Conservation (phyloP, 106 monocot genomes). For the Dioscorea alata region DNA sequence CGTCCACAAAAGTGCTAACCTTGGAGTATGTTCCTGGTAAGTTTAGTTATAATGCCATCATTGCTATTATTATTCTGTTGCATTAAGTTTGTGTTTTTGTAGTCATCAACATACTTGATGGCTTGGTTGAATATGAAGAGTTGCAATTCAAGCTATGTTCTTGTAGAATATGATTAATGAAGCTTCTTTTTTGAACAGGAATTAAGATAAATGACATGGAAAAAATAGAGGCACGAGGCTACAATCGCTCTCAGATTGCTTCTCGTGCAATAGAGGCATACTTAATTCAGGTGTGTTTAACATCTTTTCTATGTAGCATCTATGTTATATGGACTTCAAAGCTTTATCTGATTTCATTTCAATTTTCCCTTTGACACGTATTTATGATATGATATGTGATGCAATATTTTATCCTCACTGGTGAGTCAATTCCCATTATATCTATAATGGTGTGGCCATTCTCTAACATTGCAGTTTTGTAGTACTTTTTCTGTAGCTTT, state of each 20-base stretch:
- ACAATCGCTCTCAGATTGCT: slow-evolving; percentile 70
- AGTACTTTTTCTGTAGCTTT: too few relatives aligned
- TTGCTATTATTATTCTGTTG: not conserved
- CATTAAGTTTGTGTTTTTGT: not conserved
- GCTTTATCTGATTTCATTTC: too few relatives aligned
- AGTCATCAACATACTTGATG: not conserved
- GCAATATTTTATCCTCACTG: too few relatives aligned
- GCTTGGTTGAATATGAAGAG: not conserved
- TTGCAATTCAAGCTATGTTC: not conserved
- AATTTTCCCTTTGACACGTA: too few relatives aligned
- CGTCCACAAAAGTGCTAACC: slow-evolving; percentile 78
- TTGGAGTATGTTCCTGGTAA: slow-evolving; percentile 95
- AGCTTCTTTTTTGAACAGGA: slow-evolving; percentile 33
- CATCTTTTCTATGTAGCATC: too few relatives aligned
- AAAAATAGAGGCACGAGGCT: slow-evolving; percentile 64
- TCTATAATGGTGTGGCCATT: too few relatives aligned
- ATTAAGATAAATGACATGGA: slow-evolving; percentile 74
- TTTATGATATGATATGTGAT: too few relatives aligned
- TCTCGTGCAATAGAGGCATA: slow-evolving; percentile 81
- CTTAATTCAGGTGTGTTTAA: slow-evolving; percentile 75
- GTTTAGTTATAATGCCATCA: not conserved
- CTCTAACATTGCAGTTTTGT: too few relatives aligned
- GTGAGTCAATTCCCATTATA: too few relatives aligned
- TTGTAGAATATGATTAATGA: not conserved
- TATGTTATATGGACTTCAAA: too few relatives aligned